Evolutionary conservation across 129 eudicot species (phyloP), one percentile per base, ranked within the genome.

Genomic region (Sambucus nigra): DNA sequence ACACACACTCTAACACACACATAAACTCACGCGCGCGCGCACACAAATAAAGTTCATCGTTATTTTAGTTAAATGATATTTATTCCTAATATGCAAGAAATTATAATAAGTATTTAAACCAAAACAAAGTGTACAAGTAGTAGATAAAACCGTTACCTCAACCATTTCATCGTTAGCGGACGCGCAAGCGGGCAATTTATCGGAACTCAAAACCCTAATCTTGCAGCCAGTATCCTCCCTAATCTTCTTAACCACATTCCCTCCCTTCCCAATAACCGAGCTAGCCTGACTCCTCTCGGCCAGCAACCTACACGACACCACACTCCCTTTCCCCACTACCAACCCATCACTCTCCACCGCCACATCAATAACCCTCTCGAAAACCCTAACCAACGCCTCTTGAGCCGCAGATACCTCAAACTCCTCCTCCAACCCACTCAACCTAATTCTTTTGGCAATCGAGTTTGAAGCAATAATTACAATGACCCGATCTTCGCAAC

Each of bases 381-480:
- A 87, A 66, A 87, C 94, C 79, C 77, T 83, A 44, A 87, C 49
- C 25, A 80, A 58, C 45, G 86, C 94, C 49, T 80, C 89, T 47
- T 87, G 94, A 22, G 80, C 96, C 13, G 74, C 76, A 18, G 94
- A 82, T 20, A 79, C 88, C 66, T 78, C 67, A 14, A 23, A 15
- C 33, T 62, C 71, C 29, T 51, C 73, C 3, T 65, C 7, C 29
- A 31, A 60, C 9, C 51, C 68, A 16, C 31, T 48, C 12, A 73
- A 46, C 28, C 39, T 15, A 8, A 80, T 25, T 6, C 23, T 74
- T 38, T 56, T 64, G 52, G 40, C 51, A 0, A 72, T 38, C 1
- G 38, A 1, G 14, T 39, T 33, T 2, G 76, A 54, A 2, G 72
- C 82, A 12, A 67, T 47, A 1, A 88, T 52, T 21, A 53, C 26